phyloP scores from a whole-genome alignment of 805 yeast species.

The Teunomyces barrocoloradensis region DNA sequence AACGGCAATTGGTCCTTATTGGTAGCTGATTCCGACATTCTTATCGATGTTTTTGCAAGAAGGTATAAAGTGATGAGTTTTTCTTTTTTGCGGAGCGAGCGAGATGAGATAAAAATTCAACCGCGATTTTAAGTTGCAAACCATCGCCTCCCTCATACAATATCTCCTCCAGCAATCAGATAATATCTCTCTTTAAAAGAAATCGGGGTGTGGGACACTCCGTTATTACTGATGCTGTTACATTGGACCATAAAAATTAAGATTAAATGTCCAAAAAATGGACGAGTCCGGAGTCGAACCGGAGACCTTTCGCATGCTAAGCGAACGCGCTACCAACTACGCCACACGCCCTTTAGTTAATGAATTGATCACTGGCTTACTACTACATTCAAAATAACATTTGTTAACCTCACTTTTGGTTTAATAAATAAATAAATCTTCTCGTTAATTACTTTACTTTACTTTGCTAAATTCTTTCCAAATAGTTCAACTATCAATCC shows the following conservation, averaged over 20 bases:
- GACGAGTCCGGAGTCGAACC: conserved; percentile 78
- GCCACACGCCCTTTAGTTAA: conserved; percentile 55
- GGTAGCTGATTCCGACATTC: conserved; percentile 47
- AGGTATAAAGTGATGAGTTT: conserved; percentile 1
- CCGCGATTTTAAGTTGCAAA: background rate
- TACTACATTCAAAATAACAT: too few species aligned
- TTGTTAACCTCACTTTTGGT: too few species aligned
- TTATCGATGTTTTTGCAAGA: background rate
- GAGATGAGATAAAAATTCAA: conserved; percentile 4
- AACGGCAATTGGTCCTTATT: conserved; percentile 62
- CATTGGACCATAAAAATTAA: background rate
- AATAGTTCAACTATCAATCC: too few species aligned
- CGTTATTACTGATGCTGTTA: background rate
- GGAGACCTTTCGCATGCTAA: conserved; percentile 78
- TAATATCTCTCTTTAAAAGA: too few species aligned
- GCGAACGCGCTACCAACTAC: conserved; percentile 83
- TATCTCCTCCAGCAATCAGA: background rate
- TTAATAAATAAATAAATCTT: too few species aligned
- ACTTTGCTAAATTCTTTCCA: too few species aligned
- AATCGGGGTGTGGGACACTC: too few species aligned
- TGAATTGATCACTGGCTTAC: too few species aligned
- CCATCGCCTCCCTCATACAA: background rate
- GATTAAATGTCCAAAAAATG: conserved; percentile 25
- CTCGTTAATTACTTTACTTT: too few species aligned
- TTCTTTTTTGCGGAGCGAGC: background rate